A percentile compares a stretch with the other conserved stretches of the same genome.
Evolutionary conservation across 805 yeast genomes (phyloP).

Genomic region (Spathaspora passalidarum): DNA sequence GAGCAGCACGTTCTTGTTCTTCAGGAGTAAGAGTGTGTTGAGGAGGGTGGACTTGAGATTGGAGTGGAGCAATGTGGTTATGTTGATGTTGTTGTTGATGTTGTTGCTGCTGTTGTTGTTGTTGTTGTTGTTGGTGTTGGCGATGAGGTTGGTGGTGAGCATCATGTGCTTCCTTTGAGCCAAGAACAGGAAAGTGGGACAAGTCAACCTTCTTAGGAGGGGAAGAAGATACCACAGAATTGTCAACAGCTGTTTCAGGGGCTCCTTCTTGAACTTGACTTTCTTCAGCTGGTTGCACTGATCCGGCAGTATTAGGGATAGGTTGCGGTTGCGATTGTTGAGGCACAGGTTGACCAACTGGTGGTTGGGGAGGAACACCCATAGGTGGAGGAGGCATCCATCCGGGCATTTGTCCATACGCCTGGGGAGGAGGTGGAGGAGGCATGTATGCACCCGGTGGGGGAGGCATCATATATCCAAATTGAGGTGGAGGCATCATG

Average conservation of each 20-base stretch:
- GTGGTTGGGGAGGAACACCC: slow-evolving; percentile 9
- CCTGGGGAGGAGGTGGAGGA: slow-evolving; percentile 16
- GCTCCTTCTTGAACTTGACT: slow-evolving; percentile 3
- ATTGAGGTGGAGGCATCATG: slow-evolving; percentile 31
- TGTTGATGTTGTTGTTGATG: slow-evolving; percentile 19
- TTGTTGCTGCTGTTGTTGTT: slow-evolving; percentile 14
- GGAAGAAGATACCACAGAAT: background rate
- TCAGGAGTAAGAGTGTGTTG: slow-evolving; percentile 56
- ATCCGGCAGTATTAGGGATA: background rate
- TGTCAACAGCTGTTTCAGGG: background rate
- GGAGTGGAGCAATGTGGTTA: slow-evolving; percentile 22
- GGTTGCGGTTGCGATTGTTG: slow-evolving; percentile 4
- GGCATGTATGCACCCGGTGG: slow-evolving; percentile 38
- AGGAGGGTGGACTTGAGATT: slow-evolving; percentile 22
- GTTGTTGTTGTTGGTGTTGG: slow-evolving; percentile 17
- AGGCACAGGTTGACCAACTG: slow-evolving; percentile 8
- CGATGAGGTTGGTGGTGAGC: slow-evolving; percentile 8
- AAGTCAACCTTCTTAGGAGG: slow-evolving; percentile 25
- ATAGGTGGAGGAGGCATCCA: slow-evolving; percentile 20
- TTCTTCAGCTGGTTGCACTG: slow-evolving; percentile 4
- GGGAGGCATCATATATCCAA: slow-evolving; percentile 42
- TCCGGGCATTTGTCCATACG: slow-evolving; percentile 31
- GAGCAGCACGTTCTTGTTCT: slow-evolving; percentile 63
- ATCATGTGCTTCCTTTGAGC: slow-evolving; percentile 36
- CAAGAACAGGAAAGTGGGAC: slow-evolving; percentile 56